Evolutionary conservation across 345 rosid genomes (phyloP).

Genomic region (Lepidium didymum): DNA sequence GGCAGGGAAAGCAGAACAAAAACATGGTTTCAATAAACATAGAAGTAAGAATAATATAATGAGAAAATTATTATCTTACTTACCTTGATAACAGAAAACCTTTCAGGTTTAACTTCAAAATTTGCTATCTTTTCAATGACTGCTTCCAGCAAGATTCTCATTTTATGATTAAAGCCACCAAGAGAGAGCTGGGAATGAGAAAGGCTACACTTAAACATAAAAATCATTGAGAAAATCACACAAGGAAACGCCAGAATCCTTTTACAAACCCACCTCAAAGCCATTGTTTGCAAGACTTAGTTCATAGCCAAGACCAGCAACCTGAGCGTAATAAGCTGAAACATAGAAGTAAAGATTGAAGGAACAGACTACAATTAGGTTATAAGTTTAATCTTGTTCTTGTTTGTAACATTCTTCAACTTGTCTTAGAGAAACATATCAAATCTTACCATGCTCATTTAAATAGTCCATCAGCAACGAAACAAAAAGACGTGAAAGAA

Average conservation of each 20-base stretch:
- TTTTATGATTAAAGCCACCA: conserved; percentile 72
- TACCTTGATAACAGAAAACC: conserved; percentile 63
- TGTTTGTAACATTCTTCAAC: neutral
- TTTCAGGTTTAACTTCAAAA: conserved; percentile 61
- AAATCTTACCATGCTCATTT: conserved; percentile 76
- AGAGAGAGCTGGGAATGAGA: conserved; percentile 44
- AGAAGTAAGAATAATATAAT: neutral
- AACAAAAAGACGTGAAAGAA: conserved; percentile 55
- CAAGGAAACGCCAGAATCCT: neutral
- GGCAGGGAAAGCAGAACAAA: neutral
- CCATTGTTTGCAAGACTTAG: conserved; percentile 40
- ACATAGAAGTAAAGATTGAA: conserved; percentile 13
- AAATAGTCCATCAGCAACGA: conserved; percentile 64
- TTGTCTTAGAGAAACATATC: neutral
- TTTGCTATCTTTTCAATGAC: conserved; percentile 53
- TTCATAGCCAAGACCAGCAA: conserved; percentile 62
- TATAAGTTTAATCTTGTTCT: neutral
- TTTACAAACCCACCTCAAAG: conserved; percentile 45
- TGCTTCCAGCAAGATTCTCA: conserved; percentile 64
- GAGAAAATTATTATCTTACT: neutral
- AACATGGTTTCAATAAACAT: neutral
- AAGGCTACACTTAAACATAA: neutral
- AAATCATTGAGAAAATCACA: neutral
- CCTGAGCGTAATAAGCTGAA: conserved; percentile 76
- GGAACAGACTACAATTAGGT: neutral